Conservation (phyloP, 2,329 filamentous ascomycete genomes). For the Calonectria hongkongensis region DNA sequence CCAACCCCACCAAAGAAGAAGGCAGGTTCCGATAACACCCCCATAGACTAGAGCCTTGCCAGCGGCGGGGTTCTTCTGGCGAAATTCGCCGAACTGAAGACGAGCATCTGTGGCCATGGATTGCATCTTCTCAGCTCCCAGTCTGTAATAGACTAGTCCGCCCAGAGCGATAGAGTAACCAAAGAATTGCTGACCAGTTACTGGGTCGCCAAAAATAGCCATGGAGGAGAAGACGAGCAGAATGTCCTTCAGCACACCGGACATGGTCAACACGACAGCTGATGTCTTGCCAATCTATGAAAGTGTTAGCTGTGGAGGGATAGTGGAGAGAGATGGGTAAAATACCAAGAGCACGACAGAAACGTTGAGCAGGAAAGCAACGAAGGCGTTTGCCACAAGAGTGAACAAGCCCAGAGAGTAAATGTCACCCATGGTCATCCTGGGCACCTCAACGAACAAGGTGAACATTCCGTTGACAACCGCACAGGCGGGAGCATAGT, state of each 20-base stretch:
- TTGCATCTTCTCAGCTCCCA: conserved; percentile 34
- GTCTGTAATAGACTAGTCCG: conserved; percentile 35
- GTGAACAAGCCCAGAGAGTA: conserved; percentile 27
- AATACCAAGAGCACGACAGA: conserved; percentile 38
- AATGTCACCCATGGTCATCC: conserved; percentile 33
- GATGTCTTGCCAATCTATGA: conserved; percentile 37
- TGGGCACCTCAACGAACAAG: conserved; percentile 33
- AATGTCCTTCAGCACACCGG: conserved; percentile 38
- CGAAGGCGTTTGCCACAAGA: conserved; percentile 33
- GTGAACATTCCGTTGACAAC: conserved; percentile 35
- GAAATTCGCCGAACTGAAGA: conserved; percentile 33
- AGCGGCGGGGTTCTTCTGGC: conserved; percentile 33
- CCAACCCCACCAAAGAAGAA: conserved; percentile 29
- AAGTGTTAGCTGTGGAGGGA: background rate
- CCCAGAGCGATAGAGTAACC: conserved; percentile 37
- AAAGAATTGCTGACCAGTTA: conserved; percentile 37
- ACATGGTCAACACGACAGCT: conserved; percentile 38
- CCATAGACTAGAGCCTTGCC: conserved; percentile 15
- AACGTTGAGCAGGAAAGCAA: conserved; percentile 40
- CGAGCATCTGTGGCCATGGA: conserved; percentile 25
- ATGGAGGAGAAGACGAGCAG: conserved; percentile 38
- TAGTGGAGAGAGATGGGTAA: too few relatives aligned
- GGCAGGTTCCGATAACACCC: background rate
- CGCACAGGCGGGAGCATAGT: conserved; percentile 36
- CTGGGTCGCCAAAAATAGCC: conserved; percentile 38